Evolutionary conservation across 345 rosid genomes (phyloP).

Genomic region (Erysimum cheiranthoides): DNA sequence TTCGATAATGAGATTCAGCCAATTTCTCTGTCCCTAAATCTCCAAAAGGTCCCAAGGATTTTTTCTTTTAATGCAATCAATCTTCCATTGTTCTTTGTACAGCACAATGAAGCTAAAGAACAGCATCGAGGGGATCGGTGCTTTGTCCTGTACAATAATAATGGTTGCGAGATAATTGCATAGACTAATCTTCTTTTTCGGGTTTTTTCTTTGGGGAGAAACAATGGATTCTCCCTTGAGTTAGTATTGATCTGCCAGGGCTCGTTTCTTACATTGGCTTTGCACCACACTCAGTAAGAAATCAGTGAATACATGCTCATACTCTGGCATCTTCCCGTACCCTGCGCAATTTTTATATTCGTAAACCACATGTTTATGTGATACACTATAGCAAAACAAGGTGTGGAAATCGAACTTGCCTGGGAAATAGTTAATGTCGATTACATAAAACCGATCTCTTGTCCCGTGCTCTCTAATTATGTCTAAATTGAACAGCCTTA

Average conservation of each 20-base stretch:
- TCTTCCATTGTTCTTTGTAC: slow-evolving; percentile 12
- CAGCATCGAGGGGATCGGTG: background rate
- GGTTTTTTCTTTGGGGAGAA: background rate
- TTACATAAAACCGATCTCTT: slow-evolving; percentile 70
- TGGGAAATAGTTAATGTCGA: slow-evolving; percentile 87
- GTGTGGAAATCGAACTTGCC: slow-evolving; percentile 39
- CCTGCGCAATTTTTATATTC: slow-evolving; percentile 50
- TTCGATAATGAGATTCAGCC: background rate
- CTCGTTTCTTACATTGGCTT: slow-evolving; percentile 55
- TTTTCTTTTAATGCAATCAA: slow-evolving; percentile 17
- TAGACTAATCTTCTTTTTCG: background rate
- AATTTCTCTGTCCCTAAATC: background rate
- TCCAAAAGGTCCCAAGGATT: background rate
- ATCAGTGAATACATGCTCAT: slow-evolving; percentile 80
- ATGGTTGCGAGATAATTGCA: slow-evolving; percentile 24
- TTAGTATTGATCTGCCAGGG: background rate
- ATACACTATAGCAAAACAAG: background rate
- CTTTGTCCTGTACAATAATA: slow-evolving; percentile 26
- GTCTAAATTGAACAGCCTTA: slow-evolving; percentile 79
- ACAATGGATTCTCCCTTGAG: background rate
- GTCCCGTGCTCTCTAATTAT: slow-evolving; percentile 79
- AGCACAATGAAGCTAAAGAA: slow-evolving; percentile 10
- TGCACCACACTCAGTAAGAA: slow-evolving; percentile 69
- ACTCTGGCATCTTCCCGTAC: slow-evolving; percentile 84
- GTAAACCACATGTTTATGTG: background rate